Base-by-base conservation (phyloP, 106 monocot genomes). In the Phalaenopsis equestris region DNA sequence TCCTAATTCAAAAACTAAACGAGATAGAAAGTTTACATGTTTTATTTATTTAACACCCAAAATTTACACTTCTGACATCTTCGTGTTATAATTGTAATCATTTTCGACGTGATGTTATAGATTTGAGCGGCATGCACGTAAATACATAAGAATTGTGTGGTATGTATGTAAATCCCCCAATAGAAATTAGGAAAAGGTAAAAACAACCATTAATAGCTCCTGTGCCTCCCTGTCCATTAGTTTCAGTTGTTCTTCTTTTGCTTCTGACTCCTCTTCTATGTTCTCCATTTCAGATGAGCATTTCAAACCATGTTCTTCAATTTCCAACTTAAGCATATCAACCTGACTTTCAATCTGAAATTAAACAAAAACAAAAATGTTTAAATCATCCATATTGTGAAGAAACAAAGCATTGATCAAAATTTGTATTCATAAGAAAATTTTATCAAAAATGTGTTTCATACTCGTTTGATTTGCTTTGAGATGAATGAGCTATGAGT, bases 211-310 rank as follows among this genome's bases (percentile, higher is more conserved):
- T 5, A 90, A 65, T 45, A 74, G 45, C 74, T 74, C 86, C 52
- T 89, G 81, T 6, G 90, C 89, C 67, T 94, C 89, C 78, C 84
- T 90, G 81, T 94, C 92, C 56, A 86, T 61, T 8, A 79, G 80
- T 41, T 55, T 77, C 45, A 94, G 56, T 56, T 91, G 81, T 23
- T 79, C 68, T 24, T 85, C 85, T 84, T 88, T 94, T 15, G 10
- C 55, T 23, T 48, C 42, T 23, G 80, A 42, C 10, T 88, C 88
- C 38, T 77, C 77, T 72, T 56, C 82, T 42, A 86, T 78, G 77
- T 76, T 85, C 75, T 86, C 82, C 48, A 78, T 76, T 82, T 92
- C 92, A 55, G 82, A 77, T 78, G 83, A 77, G 74, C 80, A 98
- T 68, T 11, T 82, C 30, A 85, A 87, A 78, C 77, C 77, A 80